Evolutionary conservation across 2,329 filamentous ascomycete species (phyloP), one percentile per base, ranked within the genome.

Genomic region (Arthroderma sp.): DNA sequence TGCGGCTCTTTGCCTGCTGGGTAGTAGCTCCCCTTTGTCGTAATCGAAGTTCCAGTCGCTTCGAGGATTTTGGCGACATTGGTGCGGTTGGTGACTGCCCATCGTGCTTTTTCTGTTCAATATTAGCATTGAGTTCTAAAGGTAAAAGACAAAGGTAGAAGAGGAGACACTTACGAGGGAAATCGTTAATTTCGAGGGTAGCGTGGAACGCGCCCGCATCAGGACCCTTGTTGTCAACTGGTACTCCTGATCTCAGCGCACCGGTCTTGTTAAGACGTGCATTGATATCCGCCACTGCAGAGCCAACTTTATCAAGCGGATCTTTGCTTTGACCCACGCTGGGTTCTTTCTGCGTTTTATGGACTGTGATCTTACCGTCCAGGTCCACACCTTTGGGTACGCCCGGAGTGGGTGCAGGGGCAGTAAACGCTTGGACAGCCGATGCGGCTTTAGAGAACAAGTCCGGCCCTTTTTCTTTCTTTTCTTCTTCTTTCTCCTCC

Each of bases 11-110:
- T 94, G 52, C 87, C 88, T 1, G 78, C 58, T 1, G 82, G 65
- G 57, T 96, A 96, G 63, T 86, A 96, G 49, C 75, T 91, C 53
- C 91, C 91, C 70, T 98, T 98, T 38, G 87, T 95, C 0, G 91
- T 98, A 62, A 98, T 98, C 5, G 86, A 94, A 1, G 88, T 94
- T 36, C 87, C 89, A 0, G 89, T 95, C 6, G 85, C 78, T 59
- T 98, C 91, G 52, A 98, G 74, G 55, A 98, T 95, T 72, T 96
- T 98, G 54, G 89, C 88, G 46, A 98, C 91, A 58, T 98, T 98
- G 32, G 91, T 96, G 52, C 91, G 80, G 64, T 98, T 98, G 34
- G 91, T 98, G 68, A 98, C 91, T 7, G 87, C 89, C 91, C 91
- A 98, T 55, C 91, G 79, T 51, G 91, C 91, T 72, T 95, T 96